These are phyloP conservation scores for Colletotrichum camelliae DNA, from an alignment of 2,329 filamentous ascomycete genomes.

Conservation along the genomic window DNA sequence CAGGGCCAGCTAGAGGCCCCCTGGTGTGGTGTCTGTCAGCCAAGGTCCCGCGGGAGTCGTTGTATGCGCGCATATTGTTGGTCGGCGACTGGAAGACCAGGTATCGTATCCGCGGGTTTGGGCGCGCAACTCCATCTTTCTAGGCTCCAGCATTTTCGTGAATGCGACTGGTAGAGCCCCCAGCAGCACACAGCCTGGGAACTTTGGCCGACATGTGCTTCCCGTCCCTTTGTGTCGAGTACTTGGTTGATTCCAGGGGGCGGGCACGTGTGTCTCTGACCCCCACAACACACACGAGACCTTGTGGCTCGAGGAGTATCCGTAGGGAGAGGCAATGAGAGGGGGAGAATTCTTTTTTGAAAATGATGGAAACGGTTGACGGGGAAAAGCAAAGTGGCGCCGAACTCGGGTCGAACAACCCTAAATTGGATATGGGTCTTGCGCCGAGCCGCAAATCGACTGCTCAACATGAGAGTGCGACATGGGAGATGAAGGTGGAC, in stretches of 20 bases:
- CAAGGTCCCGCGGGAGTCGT: background rate
- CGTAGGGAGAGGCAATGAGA: background rate
- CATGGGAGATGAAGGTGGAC: conserved; percentile 5
- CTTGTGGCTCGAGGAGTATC: background rate
- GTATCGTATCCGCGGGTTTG: conserved; percentile 1
- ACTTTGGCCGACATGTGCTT: background rate
- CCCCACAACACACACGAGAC: background rate
- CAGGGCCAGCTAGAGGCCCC: background rate
- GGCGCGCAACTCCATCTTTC: conserved; percentile 13
- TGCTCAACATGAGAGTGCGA: background rate
- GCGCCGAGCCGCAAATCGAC: conserved; percentile 3
- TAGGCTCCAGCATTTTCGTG: conserved; percentile 16
- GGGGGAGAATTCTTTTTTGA: background rate
- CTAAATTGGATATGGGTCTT: background rate
- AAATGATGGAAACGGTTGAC: background rate
- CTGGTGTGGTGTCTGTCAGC: background rate
- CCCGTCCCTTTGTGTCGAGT: background rate
- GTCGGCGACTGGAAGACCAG: background rate
- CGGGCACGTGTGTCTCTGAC: background rate
- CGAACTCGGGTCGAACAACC: background rate
- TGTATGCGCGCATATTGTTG: background rate
- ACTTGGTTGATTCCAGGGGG: background rate
- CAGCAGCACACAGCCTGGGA: background rate
- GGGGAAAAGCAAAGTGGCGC: background rate
- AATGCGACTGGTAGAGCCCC: conserved; percentile 2